Conservation (phyloP, 441 rosid species). For the Melastoma candidum region DNA sequence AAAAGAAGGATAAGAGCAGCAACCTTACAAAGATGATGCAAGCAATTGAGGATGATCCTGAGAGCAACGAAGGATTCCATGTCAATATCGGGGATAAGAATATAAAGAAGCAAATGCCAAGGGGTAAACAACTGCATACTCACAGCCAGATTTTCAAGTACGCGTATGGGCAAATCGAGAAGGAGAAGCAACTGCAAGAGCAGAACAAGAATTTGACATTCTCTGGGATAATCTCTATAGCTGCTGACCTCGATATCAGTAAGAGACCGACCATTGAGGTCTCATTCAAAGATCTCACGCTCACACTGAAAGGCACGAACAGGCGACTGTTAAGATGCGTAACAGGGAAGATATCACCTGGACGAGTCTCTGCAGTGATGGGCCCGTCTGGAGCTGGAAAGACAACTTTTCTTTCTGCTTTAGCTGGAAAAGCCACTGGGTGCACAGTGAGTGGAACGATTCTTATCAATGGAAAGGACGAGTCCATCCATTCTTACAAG, state of each 20-base stretch:
- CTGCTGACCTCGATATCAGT: slow-evolving; percentile 51
- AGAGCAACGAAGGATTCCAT: slow-evolving; percentile 52
- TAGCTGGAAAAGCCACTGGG: slow-evolving; percentile 80
- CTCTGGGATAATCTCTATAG: slow-evolving; percentile 91
- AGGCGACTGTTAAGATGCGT: slow-evolving; percentile 80
- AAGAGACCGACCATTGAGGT: slow-evolving; percentile 75
- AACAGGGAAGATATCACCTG: slow-evolving; percentile 81
- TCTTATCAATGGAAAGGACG: slow-evolving; percentile 78
- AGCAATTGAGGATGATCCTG: slow-evolving; percentile 68
- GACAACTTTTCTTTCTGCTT: slow-evolving; percentile 91
- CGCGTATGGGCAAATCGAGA: slow-evolving; percentile 91
- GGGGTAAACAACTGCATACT: slow-evolving; percentile 70
- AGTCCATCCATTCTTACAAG: slow-evolving; percentile 74
- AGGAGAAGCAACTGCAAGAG: slow-evolving; percentile 83
- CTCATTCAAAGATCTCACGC: slow-evolving; percentile 67
- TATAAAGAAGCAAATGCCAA: slow-evolving; percentile 58
- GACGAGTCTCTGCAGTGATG: slow-evolving; percentile 94
- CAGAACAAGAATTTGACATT: slow-evolving; percentile 76
- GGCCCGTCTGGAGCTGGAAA: slow-evolving; percentile 99
- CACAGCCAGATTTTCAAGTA: slow-evolving; percentile 94
- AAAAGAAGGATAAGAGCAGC: slow-evolving; percentile 38
- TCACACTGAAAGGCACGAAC: slow-evolving; percentile 70
- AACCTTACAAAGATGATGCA: slow-evolving; percentile 67
- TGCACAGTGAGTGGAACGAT: slow-evolving; percentile 60
- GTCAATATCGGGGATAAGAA: slow-evolving; percentile 67